Base-by-base conservation (phyloP, 371 early-diverging fungal species). In the Conidiobolus incongruus region DNA sequence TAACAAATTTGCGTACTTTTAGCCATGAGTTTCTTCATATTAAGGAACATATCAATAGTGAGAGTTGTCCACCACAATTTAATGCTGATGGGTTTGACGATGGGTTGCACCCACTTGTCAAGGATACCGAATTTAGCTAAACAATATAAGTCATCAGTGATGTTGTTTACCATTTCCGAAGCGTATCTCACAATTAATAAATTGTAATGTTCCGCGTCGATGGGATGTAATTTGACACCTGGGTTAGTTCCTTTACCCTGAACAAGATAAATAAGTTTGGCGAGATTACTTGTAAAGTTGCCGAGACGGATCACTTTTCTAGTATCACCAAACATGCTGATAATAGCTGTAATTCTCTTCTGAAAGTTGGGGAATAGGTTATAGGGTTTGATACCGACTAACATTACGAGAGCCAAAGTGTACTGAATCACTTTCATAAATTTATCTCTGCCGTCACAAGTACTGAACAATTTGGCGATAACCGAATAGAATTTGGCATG, bases 401-500 rank as follows among this genome's bases (percentile, higher is more conserved):
- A 63, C 26, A 81, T 51, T 5, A 75, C 53, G 8, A 78, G 56
- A 39, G 82, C 81, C 49, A 72, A 58, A 20, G 65, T 53, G 52
- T 85, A 85, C 50, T 85, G 83, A 22, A 77, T 50, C 19, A 70
- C 51, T 46, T 85, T 85, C 46, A 85, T 63, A 16, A 63, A 54
- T 50, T 84, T 84, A 62, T 84, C 85, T 12, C 82, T 66, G 20
- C 85, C 85, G 47, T 84, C 85, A 29, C 39, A 38, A 77, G 77
- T 95, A 11, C 19, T 32, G 4, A 40, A 21, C 7, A 8, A 26
- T 11, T n/a, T 40, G 24, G 31, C 29, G 4, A 40, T n/a, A 10
- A 40, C 22, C n/a, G n/a, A n/a, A n/a, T n/a, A n/a, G n/a, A n/a
- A n/a, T n/a, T n/a, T n/a, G n/a, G n/a, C n/a, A n/a, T n/a, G n/a